These are phyloP conservation scores for Colletotrichum liaoningense DNA, from an alignment of 2,329 filamentous ascomycete genomes.

Conservation along the genomic window DNA sequence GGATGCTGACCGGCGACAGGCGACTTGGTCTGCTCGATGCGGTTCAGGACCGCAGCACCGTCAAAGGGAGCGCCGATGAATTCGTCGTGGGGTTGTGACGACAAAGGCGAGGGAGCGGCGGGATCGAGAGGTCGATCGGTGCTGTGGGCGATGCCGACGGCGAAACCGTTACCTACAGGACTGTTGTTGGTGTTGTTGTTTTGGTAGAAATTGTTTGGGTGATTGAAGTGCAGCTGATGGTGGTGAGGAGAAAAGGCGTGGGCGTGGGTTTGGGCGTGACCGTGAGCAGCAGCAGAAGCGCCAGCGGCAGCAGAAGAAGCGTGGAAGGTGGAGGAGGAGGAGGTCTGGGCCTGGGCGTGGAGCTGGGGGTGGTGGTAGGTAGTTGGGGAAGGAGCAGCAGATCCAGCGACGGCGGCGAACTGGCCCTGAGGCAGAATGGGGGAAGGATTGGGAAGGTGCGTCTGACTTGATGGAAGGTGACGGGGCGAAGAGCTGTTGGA, in stretches of 20 bases:
- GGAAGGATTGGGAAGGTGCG: constrained; percentile 55
- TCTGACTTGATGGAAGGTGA: constrained; percentile 53
- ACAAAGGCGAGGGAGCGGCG: constrained; percentile 49
- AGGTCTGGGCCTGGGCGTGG: constrained; percentile 42
- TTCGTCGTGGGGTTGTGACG: constrained; percentile 60
- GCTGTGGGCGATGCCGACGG: constrained; percentile 29
- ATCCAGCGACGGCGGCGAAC: constrained; percentile 46
- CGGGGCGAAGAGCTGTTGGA: constrained; percentile 62
- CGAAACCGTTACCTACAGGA: constrained; percentile 39
- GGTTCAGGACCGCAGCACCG: constrained; percentile 70
- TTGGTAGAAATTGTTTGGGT: constrained; percentile 22
- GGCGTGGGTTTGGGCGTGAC: constrained; percentile 66
- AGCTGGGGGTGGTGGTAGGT: constrained; percentile 40
- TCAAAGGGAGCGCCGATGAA: constrained; percentile 75
- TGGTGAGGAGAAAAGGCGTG: constrained; percentile 81
- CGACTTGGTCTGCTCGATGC: constrained; percentile 65
- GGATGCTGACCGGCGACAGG: constrained; percentile 39
- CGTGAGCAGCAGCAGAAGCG: constrained; percentile 3
- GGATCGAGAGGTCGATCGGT: constrained; percentile 47
- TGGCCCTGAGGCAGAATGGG: constrained; percentile 59
- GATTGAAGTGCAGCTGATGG: constrained; percentile 40
- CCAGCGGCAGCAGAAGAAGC: background rate
- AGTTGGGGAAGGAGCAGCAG: constrained; percentile 32
- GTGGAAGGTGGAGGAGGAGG: constrained; percentile 36
- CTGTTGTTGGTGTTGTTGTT: constrained; percentile 32